These are phyloP conservation scores for Aureobasidium leucospermi DNA, from an alignment of 2,329 filamentous ascomycete species.

Conservation along the genomic window DNA sequence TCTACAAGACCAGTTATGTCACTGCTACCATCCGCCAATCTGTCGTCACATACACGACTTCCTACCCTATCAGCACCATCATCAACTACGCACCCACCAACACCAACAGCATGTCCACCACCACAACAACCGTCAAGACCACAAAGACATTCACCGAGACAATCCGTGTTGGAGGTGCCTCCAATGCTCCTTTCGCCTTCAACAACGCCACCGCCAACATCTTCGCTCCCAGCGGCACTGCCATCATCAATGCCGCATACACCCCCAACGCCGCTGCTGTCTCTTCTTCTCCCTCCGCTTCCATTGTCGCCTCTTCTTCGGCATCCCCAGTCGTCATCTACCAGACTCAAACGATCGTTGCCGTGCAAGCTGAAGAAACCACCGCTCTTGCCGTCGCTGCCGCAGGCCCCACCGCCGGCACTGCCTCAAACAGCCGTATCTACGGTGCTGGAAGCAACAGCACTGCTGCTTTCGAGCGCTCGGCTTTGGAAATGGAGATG, in stretches of 20 bases:
- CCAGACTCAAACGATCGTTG: constrained; percentile 3
- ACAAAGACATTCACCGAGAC: constrained; percentile 6
- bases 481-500: background rate
- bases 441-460: background rate
- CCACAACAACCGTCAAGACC: constrained; percentile 1
- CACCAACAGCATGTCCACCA: background rate
- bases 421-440: background rate
- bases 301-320: background rate
- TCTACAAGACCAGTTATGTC: constrained; percentile 1
- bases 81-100: background rate
- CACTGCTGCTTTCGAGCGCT: background rate
- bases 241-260: background rate
- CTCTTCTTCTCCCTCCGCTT: background rate
- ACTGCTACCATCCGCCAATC: constrained; percentile 8
- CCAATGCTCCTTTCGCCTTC: constrained; percentile 5
- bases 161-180: background rate
- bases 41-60: constrained; percentile 2
- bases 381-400: background rate
- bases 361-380: background rate
- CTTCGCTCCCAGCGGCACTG: background rate
- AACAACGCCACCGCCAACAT: constrained; percentile 8
- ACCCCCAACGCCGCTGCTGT: background rate
- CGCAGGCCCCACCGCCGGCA: background rate
- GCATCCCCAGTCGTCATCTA: background rate
- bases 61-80: background rate